phyloP scores from a whole-genome alignment of 2,329 filamentous ascomycete species.

The Sclerotinia glacialis region DNA sequence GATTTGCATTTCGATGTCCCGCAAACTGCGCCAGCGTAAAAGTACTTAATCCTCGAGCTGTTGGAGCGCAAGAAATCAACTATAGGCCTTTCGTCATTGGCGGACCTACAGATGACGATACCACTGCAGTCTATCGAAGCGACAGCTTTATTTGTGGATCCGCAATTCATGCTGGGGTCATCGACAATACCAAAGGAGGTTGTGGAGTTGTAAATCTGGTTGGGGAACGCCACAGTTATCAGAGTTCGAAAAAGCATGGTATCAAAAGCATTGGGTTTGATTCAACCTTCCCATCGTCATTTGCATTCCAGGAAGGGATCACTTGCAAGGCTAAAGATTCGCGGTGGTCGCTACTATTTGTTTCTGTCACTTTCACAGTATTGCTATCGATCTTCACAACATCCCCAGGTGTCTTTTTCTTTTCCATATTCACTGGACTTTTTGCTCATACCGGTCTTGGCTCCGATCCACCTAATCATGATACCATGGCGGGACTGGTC shows the following conservation, averaged over 20 bases:
- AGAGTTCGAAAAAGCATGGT: slow-evolving; percentile 64
- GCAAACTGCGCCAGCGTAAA: slow-evolving; percentile 65
- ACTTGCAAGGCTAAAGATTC: slow-evolving; percentile 70
- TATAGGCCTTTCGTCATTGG: slow-evolving; percentile 67
- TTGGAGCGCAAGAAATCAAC: slow-evolving; percentile 65
- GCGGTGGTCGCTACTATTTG: slow-evolving; percentile 77
- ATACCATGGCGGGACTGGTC: slow-evolving; percentile 66
- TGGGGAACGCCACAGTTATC: slow-evolving; percentile 64
- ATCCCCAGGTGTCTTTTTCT: slow-evolving; percentile 79
- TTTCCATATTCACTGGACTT: slow-evolving; percentile 73
- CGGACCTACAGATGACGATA: slow-evolving; percentile 51
- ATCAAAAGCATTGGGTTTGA: slow-evolving; percentile 77
- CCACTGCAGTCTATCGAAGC: slow-evolving; percentile 68
- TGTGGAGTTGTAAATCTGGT: slow-evolving; percentile 77
- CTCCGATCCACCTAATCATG: slow-evolving; percentile 75
- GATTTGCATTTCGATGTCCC: slow-evolving; percentile 72
- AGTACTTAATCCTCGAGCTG: slow-evolving; percentile 69
- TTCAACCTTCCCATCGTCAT: slow-evolving; percentile 86
- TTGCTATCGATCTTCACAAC: slow-evolving; percentile 79
- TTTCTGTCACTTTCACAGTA: slow-evolving; percentile 77
- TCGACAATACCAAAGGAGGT: slow-evolving; percentile 68
- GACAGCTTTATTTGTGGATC: slow-evolving; percentile 86
- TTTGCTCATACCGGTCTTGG: slow-evolving; percentile 91
- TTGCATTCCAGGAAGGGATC: slow-evolving; percentile 67
- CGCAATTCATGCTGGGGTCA: slow-evolving; percentile 78